These are phyloP conservation scores for Xylaria sp. DNA, from an alignment of 2,329 filamentous ascomycete genomes.

Conservation along the genomic window DNA sequence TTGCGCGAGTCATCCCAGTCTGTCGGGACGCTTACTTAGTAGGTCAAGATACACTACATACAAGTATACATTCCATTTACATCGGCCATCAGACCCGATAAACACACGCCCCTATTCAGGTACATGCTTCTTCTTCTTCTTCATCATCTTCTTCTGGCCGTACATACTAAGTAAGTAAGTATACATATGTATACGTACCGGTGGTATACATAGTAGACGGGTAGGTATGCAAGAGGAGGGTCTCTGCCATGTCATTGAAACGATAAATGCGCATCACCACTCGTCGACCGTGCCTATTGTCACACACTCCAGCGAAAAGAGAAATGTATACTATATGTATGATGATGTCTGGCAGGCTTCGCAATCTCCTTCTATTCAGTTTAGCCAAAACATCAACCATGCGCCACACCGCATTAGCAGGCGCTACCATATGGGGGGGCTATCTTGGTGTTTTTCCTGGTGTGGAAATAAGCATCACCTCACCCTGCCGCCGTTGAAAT, in stretches of 20 bases:
- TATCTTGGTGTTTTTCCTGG: constrained; percentile 29
- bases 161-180: too few species aligned
- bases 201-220: too few species aligned
- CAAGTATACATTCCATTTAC: not conserved
- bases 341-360: constrained; percentile 18
- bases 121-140: not conserved
- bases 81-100: constrained; percentile 12
- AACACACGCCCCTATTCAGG: constrained; percentile 11
- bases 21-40: constrained; percentile 37
- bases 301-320: too few species aligned
- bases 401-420: constrained; percentile 29
- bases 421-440: constrained; percentile 20
- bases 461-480: constrained; percentile 23
- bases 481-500: constrained; percentile 27
- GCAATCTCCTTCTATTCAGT: constrained; percentile 27
- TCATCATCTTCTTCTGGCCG: too few species aligned
- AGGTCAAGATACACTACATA: constrained; percentile 1
- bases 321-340: not conserved
- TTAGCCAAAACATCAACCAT: constrained; percentile 30
- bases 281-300: too few species aligned
- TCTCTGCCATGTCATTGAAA: too few species aligned
- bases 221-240: too few species aligned
- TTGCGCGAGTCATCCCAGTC: constrained; percentile 44
- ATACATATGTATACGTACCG: too few species aligned
- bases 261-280: too few species aligned